Evolutionary conservation across 768 basidiomycete genomes (phyloP), one percentile per base, ranked within the genome.

Genomic region (Mycena alexandri): DNA sequence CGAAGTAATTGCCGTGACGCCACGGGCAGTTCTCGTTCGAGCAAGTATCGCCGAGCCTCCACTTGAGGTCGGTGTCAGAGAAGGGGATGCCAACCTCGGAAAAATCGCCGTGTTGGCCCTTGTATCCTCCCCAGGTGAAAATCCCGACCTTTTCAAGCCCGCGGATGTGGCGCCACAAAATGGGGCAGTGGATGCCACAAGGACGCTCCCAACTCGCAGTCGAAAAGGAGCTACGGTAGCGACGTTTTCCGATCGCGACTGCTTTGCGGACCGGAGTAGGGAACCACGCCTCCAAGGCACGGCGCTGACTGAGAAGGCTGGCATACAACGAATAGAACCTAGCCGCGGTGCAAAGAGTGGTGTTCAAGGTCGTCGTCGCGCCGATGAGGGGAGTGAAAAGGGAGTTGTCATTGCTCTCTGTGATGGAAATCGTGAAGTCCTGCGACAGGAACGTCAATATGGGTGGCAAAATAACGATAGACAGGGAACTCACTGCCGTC

Each of bases 281-380:
- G 47, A 48, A 48, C 47, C 47, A 48, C 7, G 21, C 47, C n/a
- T 48, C 47, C 5, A 48, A n/a, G n/a, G n/a, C n/a, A n/a, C n/a
- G n/a, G n/a, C n/a, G n/a, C n/a, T n/a, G n/a, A n/a, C n/a, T n/a
- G 47, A 8, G 47, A n/a, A 48, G 24, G 24, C 12, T 22, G 4
- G 47, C 8, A 19, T 48, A 48, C 11, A 48, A 22, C 11, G 47
- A 48, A 9, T 22, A 24, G 47, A 48, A 22, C 7, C 16, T 16
- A 3, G n/a, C 8, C 47, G 47, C 9, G 8, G 47, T 48, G 47
- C 9, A 5, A 6, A 48, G n/a, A 22, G 21, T 48, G 11, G 47
- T 48, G 24, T n/a, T 22, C 9, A 16, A 48, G 7, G 47, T 48
- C 21, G 21, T 48, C 10, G 47, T 48, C 10, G 47, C 22, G 16